Conservation (phyloP, 768 basidiomycete species). For the Candolleomyces aberdarensis region DNA sequence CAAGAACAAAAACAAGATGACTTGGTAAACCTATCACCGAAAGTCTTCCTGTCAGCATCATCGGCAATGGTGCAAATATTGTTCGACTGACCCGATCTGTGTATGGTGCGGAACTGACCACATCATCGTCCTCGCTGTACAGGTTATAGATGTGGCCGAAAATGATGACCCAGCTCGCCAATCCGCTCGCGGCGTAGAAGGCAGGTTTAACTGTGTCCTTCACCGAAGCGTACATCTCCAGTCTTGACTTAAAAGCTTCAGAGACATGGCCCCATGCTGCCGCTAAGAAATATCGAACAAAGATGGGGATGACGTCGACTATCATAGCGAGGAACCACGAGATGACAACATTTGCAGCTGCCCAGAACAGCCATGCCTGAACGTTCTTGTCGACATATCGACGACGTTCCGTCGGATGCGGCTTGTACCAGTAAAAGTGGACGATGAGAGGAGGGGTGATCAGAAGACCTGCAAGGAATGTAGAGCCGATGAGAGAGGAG, state of each 20-base stretch:
- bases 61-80: not conserved
- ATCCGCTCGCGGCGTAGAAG: slow-evolving; percentile 67
- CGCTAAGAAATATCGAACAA: slow-evolving; percentile 50
- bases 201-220: slow-evolving; percentile 70
- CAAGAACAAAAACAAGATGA: slow-evolving; percentile 75
- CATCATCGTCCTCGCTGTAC: slow-evolving; percentile 37
- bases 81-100: slow-evolving; percentile 45
- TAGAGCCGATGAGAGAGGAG: slow-evolving; percentile 72
- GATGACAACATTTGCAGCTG: slow-evolving; percentile 70
- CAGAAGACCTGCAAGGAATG: slow-evolving; percentile 58
- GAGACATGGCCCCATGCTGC: slow-evolving; percentile 74
- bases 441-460: slow-evolving; percentile 60
- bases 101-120: slow-evolving; percentile 54
- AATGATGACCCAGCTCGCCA: slow-evolving; percentile 75
- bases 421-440: slow-evolving; percentile 70
- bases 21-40: slow-evolving; percentile 47
- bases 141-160: slow-evolving; percentile 65
- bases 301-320: slow-evolving; percentile 62
- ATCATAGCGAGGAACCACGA: slow-evolving; percentile 79
- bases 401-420: slow-evolving; percentile 51
- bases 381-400: slow-evolving; percentile 62
- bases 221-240: slow-evolving; percentile 69
- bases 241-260: slow-evolving; percentile 58
- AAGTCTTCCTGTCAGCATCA: not conserved
- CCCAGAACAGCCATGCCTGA: slow-evolving; percentile 81